These are phyloP conservation scores for Mastigamoeba balamuthi DNA, from an alignment of 78 protist genomes.

Conservation along the genomic window DNA sequence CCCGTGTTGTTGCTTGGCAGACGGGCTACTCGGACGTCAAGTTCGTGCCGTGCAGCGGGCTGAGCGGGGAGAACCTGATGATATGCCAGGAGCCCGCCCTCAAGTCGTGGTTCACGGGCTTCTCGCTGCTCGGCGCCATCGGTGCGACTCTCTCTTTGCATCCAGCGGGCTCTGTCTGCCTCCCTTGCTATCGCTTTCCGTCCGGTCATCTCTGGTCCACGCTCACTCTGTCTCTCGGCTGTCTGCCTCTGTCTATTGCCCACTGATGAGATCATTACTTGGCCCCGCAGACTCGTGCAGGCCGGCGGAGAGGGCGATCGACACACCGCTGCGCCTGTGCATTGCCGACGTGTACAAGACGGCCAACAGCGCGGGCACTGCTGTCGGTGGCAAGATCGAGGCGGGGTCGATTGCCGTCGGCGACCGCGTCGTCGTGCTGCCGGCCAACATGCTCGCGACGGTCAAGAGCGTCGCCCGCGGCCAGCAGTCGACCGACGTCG, in stretches of 20 bases:
- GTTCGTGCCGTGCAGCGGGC: slow-evolving; percentile 64
- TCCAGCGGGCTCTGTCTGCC: no score
- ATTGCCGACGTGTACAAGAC: slow-evolving; percentile 59
- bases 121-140: slow-evolving; percentile 36
- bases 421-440: slow-evolving; percentile 38
- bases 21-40: no score
- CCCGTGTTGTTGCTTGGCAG: no score
- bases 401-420: slow-evolving; percentile 56
- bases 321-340: slow-evolving; percentile 63
- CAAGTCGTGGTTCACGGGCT: slow-evolving; percentile 64
- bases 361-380: slow-evolving; percentile 13
- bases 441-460: slow-evolving; percentile 22
- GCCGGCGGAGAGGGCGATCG: slow-evolving; percentile 16
- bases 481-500: slow-evolving; percentile 18
- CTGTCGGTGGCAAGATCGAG: slow-evolving; percentile 63
- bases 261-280: slow-evolving; percentile 25
- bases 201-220: background rate
- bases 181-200: background rate
- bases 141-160: no score
- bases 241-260: slow-evolving; percentile 5
- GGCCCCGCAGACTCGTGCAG: background rate
- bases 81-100: background rate
- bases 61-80: slow-evolving; percentile 61
- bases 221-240: background rate
- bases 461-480: slow-evolving; percentile 16